These are phyloP conservation scores for Phytopythium vexans DNA, from an alignment of 352 stramenopile genomes.

Conservation along the genomic window DNA sequence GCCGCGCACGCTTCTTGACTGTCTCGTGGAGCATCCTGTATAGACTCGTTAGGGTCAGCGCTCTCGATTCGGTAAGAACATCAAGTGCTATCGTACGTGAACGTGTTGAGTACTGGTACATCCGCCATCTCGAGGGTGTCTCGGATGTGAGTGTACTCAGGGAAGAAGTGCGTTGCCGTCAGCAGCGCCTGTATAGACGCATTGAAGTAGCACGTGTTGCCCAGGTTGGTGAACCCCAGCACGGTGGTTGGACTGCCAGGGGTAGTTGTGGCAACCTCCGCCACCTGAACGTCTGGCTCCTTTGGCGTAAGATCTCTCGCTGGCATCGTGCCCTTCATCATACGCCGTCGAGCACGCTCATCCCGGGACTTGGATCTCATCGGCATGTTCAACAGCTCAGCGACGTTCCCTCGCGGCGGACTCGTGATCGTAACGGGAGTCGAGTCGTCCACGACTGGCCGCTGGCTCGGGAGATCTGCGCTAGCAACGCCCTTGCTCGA, in stretches of 20 bases:
- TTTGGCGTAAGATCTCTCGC: not conserved
- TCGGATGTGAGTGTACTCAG: conserved; percentile 42
- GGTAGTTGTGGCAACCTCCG: not conserved
- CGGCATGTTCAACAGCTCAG: conserved; percentile 24
- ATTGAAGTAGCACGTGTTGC: conserved; percentile 95
- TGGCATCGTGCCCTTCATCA: conserved; percentile 15
- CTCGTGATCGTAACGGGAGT: no score
- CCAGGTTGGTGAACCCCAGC: conserved; percentile 84
- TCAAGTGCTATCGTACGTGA: conserved; percentile 36
- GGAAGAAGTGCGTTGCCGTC: conserved; percentile 83
- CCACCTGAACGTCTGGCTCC: not conserved
- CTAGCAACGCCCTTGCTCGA: not conserved
- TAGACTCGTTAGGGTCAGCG: not conserved
- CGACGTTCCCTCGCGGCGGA: not conserved
- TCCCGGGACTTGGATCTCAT: conserved; percentile 26
- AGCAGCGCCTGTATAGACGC: conserved; percentile 87
- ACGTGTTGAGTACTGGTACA: conserved; percentile 86
- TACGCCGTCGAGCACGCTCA: conserved; percentile 18
- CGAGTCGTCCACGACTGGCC: not conserved
- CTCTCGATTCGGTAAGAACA: not conserved
- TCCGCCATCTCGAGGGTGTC: conserved; percentile 58
- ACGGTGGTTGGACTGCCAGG: conserved; percentile 27
- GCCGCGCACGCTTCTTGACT: conserved; percentile 45
- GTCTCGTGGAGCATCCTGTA: conserved; percentile 55
- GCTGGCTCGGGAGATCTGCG: conserved; percentile 1